Base-by-base conservation (phyloP, 2,329 filamentous ascomycete genomes). In the Pezicula radicicola region DNA sequence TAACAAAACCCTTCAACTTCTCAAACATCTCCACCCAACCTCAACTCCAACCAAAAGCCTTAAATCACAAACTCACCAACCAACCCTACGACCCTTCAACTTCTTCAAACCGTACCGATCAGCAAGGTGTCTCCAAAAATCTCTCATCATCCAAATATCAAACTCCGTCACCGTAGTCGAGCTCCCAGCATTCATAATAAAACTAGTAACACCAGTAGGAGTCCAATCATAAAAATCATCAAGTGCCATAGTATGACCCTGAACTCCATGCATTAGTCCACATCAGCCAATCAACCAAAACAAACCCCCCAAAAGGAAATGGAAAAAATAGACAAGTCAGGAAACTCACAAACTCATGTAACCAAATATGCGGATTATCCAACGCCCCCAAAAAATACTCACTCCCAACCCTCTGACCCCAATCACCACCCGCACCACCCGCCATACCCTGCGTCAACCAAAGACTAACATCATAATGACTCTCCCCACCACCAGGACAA, bases 61-160 rank as follows among this genome's bases (percentile, higher is more conserved):
- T 5, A 21, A 21, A 21, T 5, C 5, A 21, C 21, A 21, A 21
- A 21, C 5, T 21, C 21, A 21, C 21, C 21, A 21, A 21, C 42
- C 21, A 16, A 45, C 15, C 25, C 12, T n/a, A 15, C 42, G 42
- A 16, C 19, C 8, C 42, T 45, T 45, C 19, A 45, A 28, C 15
- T 45, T 45, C 27, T n/a, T 45, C 42, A 51, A 25, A 15, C 39
- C 48, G 27, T 52, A 55, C 35, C 54, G 37, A 18, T 27, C 37
- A 18, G 46, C 46, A 37, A 69, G 49, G 50, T 70, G 64, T 56
- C 66, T 66, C 73, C 73, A 77, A 72, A 73, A 77, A 59, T 77
- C 72, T 1, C 73, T 61, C 44, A 72, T 60, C 74, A 77, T 77
- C 75, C 75, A 77, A 18, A 70, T 72, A 48, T 77, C 74, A 46